Conservation (phyloP, 768 basidiomycete species). For the Lentinus tigrinus region DNA sequence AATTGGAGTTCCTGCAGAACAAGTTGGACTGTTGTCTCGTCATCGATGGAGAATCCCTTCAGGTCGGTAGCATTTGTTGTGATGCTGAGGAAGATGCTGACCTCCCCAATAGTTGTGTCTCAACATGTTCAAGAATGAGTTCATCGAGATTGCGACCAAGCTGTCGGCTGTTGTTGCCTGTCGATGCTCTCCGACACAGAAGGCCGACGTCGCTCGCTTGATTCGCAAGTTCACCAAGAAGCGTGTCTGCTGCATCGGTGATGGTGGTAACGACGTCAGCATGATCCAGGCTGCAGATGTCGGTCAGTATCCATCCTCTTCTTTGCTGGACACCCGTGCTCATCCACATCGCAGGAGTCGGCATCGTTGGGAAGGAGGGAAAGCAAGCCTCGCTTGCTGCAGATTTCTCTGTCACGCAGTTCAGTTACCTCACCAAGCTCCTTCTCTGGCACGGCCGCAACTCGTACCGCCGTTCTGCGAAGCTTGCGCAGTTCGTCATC, state of each 20-base stretch:
- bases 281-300: conserved; percentile 99
- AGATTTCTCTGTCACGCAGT: conserved; percentile 97
- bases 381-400: conserved; percentile 99
- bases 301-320: conserved; percentile 54
- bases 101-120: conserved; percentile 68
- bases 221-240: conserved; percentile 91
- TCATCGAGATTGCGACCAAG: conserved; percentile 95
- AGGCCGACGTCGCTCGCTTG: conserved; percentile 93
- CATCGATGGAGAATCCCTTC: conserved; percentile 95
- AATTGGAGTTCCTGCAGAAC: conserved; percentile 90
- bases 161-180: conserved; percentile 96
- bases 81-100: too few species aligned
- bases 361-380: conserved; percentile 98
- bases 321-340: background rate
- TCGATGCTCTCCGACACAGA: conserved; percentile 97
- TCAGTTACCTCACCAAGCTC: conserved; percentile 92
- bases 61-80: too few species aligned
- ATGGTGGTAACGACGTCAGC: conserved; percentile 98
- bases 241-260: conserved; percentile 97
- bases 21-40: conserved; percentile 98
- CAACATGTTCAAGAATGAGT: conserved; percentile 88
- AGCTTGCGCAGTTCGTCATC: conserved; percentile 97
- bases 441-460: conserved; percentile 99
- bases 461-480: conserved; percentile 96
- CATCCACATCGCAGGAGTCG: conserved; percentile 59